A percentile compares a stretch with the other conserved stretches of the same genome.
These are phyloP conservation scores for Helminthosporium solani DNA, from an alignment of 2,329 filamentous ascomycete genomes.

Conservation along the genomic window DNA sequence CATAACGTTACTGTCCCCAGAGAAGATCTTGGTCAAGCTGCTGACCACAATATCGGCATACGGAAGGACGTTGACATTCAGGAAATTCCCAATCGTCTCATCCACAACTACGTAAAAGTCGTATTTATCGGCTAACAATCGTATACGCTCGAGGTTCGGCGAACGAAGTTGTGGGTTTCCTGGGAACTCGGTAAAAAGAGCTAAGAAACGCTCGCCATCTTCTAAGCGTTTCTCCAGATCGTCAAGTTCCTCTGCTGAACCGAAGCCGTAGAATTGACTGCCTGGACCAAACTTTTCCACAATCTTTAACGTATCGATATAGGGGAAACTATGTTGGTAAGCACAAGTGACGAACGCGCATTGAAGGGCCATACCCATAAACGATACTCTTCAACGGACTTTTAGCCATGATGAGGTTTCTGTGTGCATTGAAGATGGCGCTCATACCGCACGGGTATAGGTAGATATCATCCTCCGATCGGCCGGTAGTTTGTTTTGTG, in stretches of 20 bases:
- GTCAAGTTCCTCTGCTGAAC: conserved; percentile 74
- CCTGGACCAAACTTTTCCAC: conserved; percentile 92
- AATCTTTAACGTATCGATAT: conserved; percentile 94
- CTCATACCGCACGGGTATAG: conserved; percentile 92
- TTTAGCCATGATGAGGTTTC: conserved; percentile 65
- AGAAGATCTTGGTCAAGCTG: conserved; percentile 95
- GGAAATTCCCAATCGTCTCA: conserved; percentile 94
- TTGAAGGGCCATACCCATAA: conserved; percentile 59
- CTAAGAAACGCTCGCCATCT: conserved; percentile 73
- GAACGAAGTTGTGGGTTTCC: conserved; percentile 86
- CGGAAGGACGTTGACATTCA: conserved; percentile 90
- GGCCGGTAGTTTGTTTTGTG: conserved; percentile 55
- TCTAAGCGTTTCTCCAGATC: conserved; percentile 73
- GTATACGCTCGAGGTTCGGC: conserved; percentile 81
- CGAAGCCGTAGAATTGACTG: conserved; percentile 82
- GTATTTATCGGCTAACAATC: conserved; percentile 74
- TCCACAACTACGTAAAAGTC: conserved; percentile 90
- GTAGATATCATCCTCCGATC: conserved; percentile 85
- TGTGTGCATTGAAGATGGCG: conserved; percentile 86
- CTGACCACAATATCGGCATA: conserved; percentile 90
- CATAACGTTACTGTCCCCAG: conserved; percentile 98
- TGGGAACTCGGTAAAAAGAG: conserved; percentile 92
- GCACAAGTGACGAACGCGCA: not conserved
- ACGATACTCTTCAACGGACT: conserved; percentile 75
- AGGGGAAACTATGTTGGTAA: conserved; percentile 66